Percentiles rank a stretch among this genome's conserved stretches.
These are phyloP conservation scores for Leccinum variicolor DNA, from an alignment of 768 basidiomycete species.

Conservation along the genomic window DNA sequence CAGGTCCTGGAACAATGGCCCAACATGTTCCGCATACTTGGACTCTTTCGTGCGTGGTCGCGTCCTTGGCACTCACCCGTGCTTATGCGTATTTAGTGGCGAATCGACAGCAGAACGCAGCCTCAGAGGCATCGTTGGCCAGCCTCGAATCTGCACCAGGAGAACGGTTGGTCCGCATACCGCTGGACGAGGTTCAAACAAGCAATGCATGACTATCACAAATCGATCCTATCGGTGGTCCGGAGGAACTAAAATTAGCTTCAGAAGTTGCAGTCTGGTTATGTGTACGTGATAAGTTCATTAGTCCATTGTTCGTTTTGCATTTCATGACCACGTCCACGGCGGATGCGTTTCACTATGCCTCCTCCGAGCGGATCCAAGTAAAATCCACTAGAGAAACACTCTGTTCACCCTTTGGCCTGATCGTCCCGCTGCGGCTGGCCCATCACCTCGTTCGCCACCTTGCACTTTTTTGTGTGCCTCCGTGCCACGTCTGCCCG, in stretches of 20 bases:
- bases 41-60: slow-evolving; percentile 55
- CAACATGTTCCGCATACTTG: slow-evolving; percentile 76
- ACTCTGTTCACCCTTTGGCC: background rate
- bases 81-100: slow-evolving; percentile 39
- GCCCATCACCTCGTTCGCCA: slow-evolving; percentile 10
- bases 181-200: slow-evolving; percentile 59
- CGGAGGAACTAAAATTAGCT: too few species aligned
- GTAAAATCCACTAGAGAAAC: background rate
- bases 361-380: too few species aligned
- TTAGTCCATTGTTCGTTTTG: too few species aligned
- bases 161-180: slow-evolving; percentile 69
- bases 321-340: too few species aligned
- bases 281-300: too few species aligned
- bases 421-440: background rate
- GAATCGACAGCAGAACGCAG: slow-evolving; percentile 36
- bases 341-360: too few species aligned
- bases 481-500: slow-evolving; percentile 24
- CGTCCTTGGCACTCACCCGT: background rate
- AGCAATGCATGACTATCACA: slow-evolving; percentile 10
- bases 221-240: background rate
- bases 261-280: too few species aligned
- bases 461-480: slow-evolving; percentile 27
- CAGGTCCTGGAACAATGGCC: slow-evolving; percentile 80
- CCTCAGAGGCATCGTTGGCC: slow-evolving; percentile 21
- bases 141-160: slow-evolving; percentile 34